Evolutionary conservation across 2,329 filamentous ascomycete genomes (phyloP).

Genomic region (Ambrosiella cleistominuta): DNA sequence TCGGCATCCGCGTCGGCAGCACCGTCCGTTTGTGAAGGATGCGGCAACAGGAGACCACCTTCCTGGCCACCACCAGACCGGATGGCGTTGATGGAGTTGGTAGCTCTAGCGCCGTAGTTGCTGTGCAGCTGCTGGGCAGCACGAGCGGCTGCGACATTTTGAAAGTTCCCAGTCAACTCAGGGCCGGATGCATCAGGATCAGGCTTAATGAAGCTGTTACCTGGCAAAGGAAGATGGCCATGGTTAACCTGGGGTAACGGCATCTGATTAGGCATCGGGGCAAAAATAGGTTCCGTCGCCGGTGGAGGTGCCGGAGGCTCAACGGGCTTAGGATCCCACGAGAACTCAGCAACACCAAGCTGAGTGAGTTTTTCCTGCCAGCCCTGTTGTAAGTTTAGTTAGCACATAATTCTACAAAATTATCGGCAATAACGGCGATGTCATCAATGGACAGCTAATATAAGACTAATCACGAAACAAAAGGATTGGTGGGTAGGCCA

Average conservation of each 20-base stretch:
- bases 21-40: constrained; percentile 51
- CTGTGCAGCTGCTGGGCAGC: constrained; percentile 39
- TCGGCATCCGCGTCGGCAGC: constrained; percentile 37
- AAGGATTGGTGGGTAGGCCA: not conserved
- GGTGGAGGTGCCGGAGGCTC: constrained; percentile 19
- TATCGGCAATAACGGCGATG: too few relatives aligned
- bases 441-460: too few relatives aligned
- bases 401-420: too few relatives aligned
- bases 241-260: constrained; percentile 17
- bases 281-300: constrained; percentile 15
- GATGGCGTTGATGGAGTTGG: constrained; percentile 47
- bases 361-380: constrained; percentile 87
- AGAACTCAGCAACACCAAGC: constrained; percentile 72
- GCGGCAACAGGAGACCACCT: constrained; percentile 19
- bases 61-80: constrained; percentile 26
- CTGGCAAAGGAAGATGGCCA: constrained; percentile 15
- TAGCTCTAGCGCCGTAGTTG: constrained; percentile 46
- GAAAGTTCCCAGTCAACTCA: constrained; percentile 13
- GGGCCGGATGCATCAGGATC: constrained; percentile 8
- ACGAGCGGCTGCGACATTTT: constrained; percentile 31
- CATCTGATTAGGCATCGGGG: constrained; percentile 14
- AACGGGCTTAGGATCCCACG: constrained; percentile 78
- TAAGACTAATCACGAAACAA: too few relatives aligned
- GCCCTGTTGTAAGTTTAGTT: constrained; percentile 35
- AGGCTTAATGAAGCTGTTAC: constrained; percentile 7